Evolutionary conservation across 2,329 filamentous ascomycete genomes (phyloP).

Genomic region (Meredithiella fracta): DNA sequence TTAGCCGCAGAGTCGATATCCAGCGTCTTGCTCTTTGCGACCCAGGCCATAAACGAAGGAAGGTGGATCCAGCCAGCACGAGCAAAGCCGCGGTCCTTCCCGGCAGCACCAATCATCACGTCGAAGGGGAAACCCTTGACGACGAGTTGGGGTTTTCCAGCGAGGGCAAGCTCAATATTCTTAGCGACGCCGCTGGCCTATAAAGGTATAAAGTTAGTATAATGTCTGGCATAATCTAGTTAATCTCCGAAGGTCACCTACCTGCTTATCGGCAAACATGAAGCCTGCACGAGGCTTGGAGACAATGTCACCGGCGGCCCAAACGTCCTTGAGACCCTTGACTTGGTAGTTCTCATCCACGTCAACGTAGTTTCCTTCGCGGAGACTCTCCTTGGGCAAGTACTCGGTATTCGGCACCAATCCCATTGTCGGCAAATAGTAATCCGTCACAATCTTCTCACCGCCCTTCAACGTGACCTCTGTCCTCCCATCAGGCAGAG

Average conservation of each 20-base stretch:
- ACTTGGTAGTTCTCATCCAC: constrained; percentile 37
- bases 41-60: constrained; percentile 35
- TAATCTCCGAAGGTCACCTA: constrained; percentile 17
- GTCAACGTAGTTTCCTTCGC: constrained; percentile 28
- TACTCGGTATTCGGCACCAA: constrained; percentile 38
- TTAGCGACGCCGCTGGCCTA: constrained; percentile 34
- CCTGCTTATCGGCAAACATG: constrained; percentile 42
- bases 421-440: constrained; percentile 41
- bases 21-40: constrained; percentile 35
- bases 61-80: constrained; percentile 30
- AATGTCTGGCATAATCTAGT: background rate
- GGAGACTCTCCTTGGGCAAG: constrained; percentile 29
- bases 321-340: constrained; percentile 28
- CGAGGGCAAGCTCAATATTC: constrained; percentile 34
- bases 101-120: constrained; percentile 31
- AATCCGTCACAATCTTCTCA: constrained; percentile 33
- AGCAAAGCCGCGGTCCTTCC: constrained; percentile 34
- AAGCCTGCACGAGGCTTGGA: constrained; percentile 38
- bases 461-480: constrained; percentile 31
- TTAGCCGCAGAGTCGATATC: constrained; percentile 28
- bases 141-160: constrained; percentile 26
- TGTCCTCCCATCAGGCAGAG: constrained; percentile 28
- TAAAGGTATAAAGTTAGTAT: background rate
- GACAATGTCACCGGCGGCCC: constrained; percentile 38
- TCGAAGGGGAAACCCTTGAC: constrained; percentile 35